phyloP scores from a whole-genome alignment of 768 basidiomycete genomes.

The Gloeophyllum trabeum region DNA sequence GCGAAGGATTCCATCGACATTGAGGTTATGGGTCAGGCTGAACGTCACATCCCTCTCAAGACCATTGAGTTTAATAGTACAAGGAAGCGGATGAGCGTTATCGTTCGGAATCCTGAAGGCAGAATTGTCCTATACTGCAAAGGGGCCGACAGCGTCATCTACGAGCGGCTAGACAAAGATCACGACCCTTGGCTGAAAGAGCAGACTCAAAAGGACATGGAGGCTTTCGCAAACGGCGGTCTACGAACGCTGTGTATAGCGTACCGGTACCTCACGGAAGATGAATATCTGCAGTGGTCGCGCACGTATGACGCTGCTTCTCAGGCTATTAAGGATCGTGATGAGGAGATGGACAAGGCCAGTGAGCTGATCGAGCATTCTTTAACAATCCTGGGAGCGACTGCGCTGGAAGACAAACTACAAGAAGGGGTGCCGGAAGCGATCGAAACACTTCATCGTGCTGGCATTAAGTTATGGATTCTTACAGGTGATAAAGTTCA shows the following conservation, averaged over 20 bases:
- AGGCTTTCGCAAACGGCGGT: slow-evolving; percentile 87
- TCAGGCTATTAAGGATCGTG: slow-evolving; percentile 65
- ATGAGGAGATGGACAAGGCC: slow-evolving; percentile 87
- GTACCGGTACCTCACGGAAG: slow-evolving; percentile 65
- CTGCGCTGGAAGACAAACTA: slow-evolving; percentile 93
- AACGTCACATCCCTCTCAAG: slow-evolving; percentile 70
- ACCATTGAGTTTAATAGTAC: slow-evolving; percentile 91
- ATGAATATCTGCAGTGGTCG: slow-evolving; percentile 79
- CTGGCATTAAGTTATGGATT: slow-evolving; percentile 98
- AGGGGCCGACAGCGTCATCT: slow-evolving; percentile 95
- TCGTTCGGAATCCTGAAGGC: slow-evolving; percentile 80
- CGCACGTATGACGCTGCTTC: slow-evolving; percentile 75
- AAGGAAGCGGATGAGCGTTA: slow-evolving; percentile 90
- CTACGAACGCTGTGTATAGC: slow-evolving; percentile 87
- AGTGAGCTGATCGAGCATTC: slow-evolving; percentile 77
- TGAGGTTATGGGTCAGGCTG: slow-evolving; percentile 82
- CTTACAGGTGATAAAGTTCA: slow-evolving; percentile 96
- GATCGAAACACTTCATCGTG: slow-evolving; percentile 81
- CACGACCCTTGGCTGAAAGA: slow-evolving; percentile 69
- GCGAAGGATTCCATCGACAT: slow-evolving; percentile 72
- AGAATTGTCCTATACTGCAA: slow-evolving; percentile 82
- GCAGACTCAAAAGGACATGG: slow-evolving; percentile 79
- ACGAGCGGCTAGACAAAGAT: slow-evolving; percentile 67
- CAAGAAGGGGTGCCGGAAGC: slow-evolving; percentile 97
- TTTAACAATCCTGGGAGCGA: slow-evolving; percentile 82